A percentile compares a stretch with the other conserved stretches of the same genome.
Evolutionary conservation across 2,329 filamentous ascomycete species (phyloP).

Genomic region (Pseudocercospora musae): DNA sequence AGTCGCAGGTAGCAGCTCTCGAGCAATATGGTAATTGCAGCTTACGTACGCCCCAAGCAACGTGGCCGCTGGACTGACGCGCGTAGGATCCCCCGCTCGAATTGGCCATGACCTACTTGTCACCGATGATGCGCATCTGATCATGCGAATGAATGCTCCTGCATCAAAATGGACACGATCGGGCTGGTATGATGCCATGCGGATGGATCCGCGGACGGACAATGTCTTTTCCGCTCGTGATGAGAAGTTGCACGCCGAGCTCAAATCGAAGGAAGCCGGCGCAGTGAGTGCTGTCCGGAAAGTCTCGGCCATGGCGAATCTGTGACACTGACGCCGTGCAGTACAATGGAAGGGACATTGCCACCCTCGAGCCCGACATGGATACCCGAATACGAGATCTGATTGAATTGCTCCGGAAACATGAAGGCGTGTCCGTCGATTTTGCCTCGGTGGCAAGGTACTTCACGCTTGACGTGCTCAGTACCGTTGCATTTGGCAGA

Average conservation of each 20-base stretch:
- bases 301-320: conserved; percentile 1
- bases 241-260: conserved; percentile 45
- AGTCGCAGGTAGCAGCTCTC: conserved; percentile 25
- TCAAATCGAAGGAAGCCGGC: conserved; percentile 51
- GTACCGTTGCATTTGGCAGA: conserved; percentile 51
- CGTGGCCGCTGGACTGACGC: conserved; percentile 3
- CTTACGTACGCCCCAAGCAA: background rate
- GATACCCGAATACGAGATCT: conserved; percentile 48
- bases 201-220: conserved; percentile 53
- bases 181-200: conserved; percentile 49
- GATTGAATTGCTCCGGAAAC: conserved; percentile 46
- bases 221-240: conserved; percentile 54
- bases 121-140: conserved; percentile 49
- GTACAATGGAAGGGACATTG: conserved; percentile 58
- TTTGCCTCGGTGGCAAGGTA: conserved; percentile 50
- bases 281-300: conserved; percentile 41
- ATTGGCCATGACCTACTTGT: conserved; percentile 50
- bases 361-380: conserved; percentile 49
- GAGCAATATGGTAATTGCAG: conserved; percentile 27
- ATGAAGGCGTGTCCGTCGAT: conserved; percentile 41
- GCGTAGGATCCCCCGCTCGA: conserved; percentile 41
- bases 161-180: conserved; percentile 32
- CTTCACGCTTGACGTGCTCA: conserved; percentile 57
- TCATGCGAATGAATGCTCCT: conserved; percentile 45
- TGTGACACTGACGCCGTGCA: conserved; percentile 25